Base-by-base conservation (phyloP, 2,329 filamentous ascomycete genomes). In the Sporothrix schenckii region DNA sequence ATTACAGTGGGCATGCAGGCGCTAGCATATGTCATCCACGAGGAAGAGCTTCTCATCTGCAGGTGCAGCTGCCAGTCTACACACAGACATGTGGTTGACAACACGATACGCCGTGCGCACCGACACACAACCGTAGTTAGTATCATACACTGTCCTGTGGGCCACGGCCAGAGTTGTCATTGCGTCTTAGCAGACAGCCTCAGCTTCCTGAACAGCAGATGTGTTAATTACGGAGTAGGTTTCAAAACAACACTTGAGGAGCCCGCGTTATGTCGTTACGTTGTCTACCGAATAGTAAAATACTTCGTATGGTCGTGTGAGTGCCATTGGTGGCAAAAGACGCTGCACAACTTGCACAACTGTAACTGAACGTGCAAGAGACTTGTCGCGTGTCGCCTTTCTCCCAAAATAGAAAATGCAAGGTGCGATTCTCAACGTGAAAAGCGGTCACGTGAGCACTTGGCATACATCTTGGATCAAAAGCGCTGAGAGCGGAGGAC, bases 101-200 rank as follows among this genome's bases (percentile, higher is more conserved):
- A 54, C 52, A 54, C 9, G 52, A 54, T 54, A 34, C 7, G 5
- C 5, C 34, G 34, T 34, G 6, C 34, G 34, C 34, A 7, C 34
- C 34, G 6, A 34, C 34, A 9, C 34, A 7, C 6, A 34, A 9
- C 6, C 6, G 6, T 34, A 34, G 5, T 9, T 5, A 16, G 14
- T 2, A 11, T 11, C 44, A 7, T 47, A 2, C 47, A 49, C 1
- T 49, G 34, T 34, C 50, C 58, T 27, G 58, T 61, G 58, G 61
- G 24, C 44, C 47, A n/a, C 61, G 44, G 44, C 52, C 61, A 66
- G 61, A 52, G 61, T 47, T 27, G 47, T 66, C 47, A 47, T 52
- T 39, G 47, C 61, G 58, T 34, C 41, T n/a, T 30, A 65, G 41
- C 58, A 47, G 19, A 60, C 58, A 6, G 21, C 39, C 13, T n/a